phyloP scores from a whole-genome alignment of 2,329 filamentous ascomycete species.

The Penicillium glabrum region DNA sequence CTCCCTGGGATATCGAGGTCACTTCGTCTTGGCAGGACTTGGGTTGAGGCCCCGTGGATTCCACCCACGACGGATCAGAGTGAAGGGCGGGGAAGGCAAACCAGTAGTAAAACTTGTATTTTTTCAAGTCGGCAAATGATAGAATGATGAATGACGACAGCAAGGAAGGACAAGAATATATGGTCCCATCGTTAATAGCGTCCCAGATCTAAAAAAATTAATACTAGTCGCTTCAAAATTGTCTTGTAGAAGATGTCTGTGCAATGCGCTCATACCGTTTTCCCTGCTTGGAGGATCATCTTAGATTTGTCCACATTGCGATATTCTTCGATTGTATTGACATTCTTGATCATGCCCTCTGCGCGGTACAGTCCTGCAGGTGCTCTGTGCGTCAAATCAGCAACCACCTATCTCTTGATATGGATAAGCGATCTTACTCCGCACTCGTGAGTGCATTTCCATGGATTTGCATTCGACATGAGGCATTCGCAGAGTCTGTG shows the following conservation, averaged over 20 bases:
- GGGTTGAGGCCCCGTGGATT: slow-evolving; percentile 26
- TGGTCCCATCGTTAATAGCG: slow-evolving; percentile 92
- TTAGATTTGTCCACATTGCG: slow-evolving; percentile 76
- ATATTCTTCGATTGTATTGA: slow-evolving; percentile 94
- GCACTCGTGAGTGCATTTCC: slow-evolving; percentile 81
- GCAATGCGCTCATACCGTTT: slow-evolving; percentile 59
- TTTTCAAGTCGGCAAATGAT: slow-evolving; percentile 94
- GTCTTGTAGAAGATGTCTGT: neutral
- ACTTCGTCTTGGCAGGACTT: slow-evolving; percentile 2
- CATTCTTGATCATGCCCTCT: slow-evolving; percentile 92
- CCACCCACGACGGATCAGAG: slow-evolving; percentile 76
- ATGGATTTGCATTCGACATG: slow-evolving; percentile 86
- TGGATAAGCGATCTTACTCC: slow-evolving; percentile 60
- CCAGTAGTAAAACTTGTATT: slow-evolving; percentile 97
- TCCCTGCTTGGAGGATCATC: slow-evolving; percentile 75
- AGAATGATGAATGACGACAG: slow-evolving; percentile 86
- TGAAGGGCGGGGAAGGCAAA: slow-evolving; percentile 94
- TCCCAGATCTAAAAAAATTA: slow-evolving; percentile 75
- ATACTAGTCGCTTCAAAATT: neutral
- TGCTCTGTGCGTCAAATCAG: slow-evolving; percentile 49
- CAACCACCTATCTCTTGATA: neutral
- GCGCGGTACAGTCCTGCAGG: slow-evolving; percentile 74
- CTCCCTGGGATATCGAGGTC: slow-evolving; percentile 20
- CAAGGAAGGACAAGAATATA: slow-evolving; percentile 90
- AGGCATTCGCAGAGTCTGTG: slow-evolving; percentile 68